phyloP scores from a whole-genome alignment of 2,329 filamentous ascomycete genomes.

The Cryphonectria radicalis region DNA sequence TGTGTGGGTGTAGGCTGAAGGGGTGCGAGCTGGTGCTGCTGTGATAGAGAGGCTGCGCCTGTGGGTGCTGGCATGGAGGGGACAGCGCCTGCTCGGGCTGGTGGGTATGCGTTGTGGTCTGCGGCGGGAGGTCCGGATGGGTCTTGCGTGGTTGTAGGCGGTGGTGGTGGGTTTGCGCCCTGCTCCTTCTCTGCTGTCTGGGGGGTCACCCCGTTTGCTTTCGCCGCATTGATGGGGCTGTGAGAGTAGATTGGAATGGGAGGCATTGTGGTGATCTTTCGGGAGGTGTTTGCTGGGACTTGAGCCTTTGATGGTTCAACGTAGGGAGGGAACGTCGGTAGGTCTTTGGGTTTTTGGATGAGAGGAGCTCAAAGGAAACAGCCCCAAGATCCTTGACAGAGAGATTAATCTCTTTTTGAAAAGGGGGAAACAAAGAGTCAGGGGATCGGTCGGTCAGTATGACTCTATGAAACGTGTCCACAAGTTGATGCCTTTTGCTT shows the following conservation, averaged over 20 bases:
- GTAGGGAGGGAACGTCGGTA: background rate
- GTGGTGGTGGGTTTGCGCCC: conserved; percentile 29
- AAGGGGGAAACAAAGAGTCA: background rate
- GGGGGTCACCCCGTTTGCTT: conserved; percentile 54
- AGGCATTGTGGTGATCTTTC: conserved; percentile 51
- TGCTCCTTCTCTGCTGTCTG: conserved; percentile 43
- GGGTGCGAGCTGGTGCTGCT: conserved; percentile 40
- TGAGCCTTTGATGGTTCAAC: background rate
- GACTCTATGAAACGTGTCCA: background rate
- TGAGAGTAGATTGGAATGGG: conserved; percentile 63
- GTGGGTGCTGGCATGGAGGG: conserved; percentile 52
- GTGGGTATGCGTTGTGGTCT: conserved; percentile 39
- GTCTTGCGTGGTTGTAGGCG: conserved; percentile 37
- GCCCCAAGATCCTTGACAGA: background rate
- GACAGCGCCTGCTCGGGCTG: conserved; percentile 52
- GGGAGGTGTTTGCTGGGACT: background rate
- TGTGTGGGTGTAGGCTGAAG: conserved; percentile 50
- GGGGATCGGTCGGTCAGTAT: background rate
- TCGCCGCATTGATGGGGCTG: conserved; percentile 62
- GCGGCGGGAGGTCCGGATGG: conserved; percentile 28
- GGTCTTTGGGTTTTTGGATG: background rate
- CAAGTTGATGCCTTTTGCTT: background rate
- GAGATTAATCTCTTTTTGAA: background rate
- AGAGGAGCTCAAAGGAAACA: background rate
- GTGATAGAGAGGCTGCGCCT: conserved; percentile 39